Evolutionary conservation across 1,284 basidiomycete genomes (phyloP).

Genomic region (Cystobasidium sp.): DNA sequence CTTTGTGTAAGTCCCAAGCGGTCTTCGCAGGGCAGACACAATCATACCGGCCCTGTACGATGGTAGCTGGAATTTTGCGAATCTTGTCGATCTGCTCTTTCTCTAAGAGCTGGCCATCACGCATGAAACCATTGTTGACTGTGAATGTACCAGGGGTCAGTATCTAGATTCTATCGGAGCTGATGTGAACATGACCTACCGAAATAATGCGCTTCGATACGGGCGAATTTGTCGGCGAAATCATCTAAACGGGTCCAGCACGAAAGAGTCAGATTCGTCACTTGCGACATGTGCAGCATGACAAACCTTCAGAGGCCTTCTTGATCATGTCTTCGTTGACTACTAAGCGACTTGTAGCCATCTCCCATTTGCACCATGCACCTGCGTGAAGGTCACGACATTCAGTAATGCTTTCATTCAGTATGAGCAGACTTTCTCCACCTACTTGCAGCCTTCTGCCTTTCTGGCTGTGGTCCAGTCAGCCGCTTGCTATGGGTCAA

Average conservation of each 20-base stretch:
- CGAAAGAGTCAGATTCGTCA: background rate
- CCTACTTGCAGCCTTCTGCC: constrained; percentile 75
- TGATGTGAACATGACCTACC: constrained; percentile 65
- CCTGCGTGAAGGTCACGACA: constrained; percentile 4
- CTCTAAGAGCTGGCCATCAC: constrained; percentile 84
- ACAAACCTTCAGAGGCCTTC: constrained; percentile 74
- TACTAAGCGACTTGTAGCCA: constrained; percentile 75
- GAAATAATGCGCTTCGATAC: constrained; percentile 93
- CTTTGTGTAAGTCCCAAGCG: constrained; percentile 55
- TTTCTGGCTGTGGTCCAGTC: constrained; percentile 70
- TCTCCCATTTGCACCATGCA: constrained; percentile 70
- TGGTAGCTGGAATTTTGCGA: constrained; percentile 49
- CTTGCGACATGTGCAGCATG: constrained; percentile 52
- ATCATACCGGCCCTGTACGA: constrained; percentile 65
- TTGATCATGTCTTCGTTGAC: constrained; percentile 72
- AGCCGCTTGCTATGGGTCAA: constrained; percentile 73
- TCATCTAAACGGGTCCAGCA: background rate
- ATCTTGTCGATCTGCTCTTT: constrained; percentile 87
- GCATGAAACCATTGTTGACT: constrained; percentile 74
- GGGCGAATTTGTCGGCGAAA: constrained; percentile 59
- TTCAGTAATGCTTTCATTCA: constrained; percentile 58
- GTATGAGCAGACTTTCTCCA: constrained; percentile 61
- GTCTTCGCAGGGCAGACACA: constrained; percentile 61
- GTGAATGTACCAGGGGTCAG: constrained; percentile 22
- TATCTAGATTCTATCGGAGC: background rate